Evolutionary conservation across 2,329 filamentous ascomycete genomes (phyloP), one percentile per base, ranked within the genome.

Genomic region (Aspergillus vadensis): DNA sequence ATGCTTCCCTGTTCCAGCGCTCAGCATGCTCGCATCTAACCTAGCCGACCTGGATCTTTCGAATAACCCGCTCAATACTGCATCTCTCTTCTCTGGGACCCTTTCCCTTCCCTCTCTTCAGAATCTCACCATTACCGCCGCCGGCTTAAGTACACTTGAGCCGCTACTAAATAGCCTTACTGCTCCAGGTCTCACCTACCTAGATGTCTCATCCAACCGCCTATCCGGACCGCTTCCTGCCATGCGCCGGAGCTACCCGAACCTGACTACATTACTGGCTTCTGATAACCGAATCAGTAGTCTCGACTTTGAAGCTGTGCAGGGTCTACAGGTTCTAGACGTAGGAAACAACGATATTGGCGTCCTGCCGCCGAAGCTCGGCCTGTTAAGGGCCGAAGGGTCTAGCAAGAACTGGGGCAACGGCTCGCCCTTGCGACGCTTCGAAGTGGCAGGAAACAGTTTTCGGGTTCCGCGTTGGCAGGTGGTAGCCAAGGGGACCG

Each of bases 381-480:
- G 94, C 0, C 80, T 96, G 12, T 81, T 96, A 0, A 88, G 88
- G 23, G 88, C 88, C 1, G 81, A 80, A 25, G 73, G 75, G 9
- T 72, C 69, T 15, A 68, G 69, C 17, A 63, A 68, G 19, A 76
- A 72, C n/a, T 73, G 72, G 69, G 72, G 74, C 4, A 71, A 70
- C 41, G 81, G 82, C 2, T 70, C 71, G 78, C 87, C 68, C 64
- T 86, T 78, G 79, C 90, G 82, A 76, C 85, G 82, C 57, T 79
- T 97, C 9, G 89, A 96, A 51, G 89, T 97, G 4, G 86, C 85
- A 27, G 92, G 92, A 0, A 98, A 98, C 73, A 84, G 88, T 32
- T 98, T 98, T 77, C 84, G 91, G 32, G 92, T 97, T 32, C 94
- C 94, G 0, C 86, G 91, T 59, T 93, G 90, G 80, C 90, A 90